Evolutionary conservation across 352 stramenopile species (phyloP).

Genomic region (Phytophthora rubi): DNA sequence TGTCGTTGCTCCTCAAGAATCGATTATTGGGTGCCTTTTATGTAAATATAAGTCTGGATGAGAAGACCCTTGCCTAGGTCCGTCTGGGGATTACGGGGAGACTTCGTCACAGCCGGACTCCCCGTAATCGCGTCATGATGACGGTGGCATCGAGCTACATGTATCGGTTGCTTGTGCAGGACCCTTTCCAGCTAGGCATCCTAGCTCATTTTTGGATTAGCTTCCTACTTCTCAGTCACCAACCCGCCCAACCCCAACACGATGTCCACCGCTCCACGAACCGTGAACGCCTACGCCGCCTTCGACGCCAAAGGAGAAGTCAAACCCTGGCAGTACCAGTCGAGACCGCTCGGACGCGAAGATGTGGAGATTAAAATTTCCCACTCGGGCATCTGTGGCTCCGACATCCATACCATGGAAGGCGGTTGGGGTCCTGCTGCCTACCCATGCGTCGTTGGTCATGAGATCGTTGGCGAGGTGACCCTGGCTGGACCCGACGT

Average conservation of each 20-base stretch:
- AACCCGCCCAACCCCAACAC: background rate
- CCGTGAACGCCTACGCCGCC: slow-evolving; percentile 11
- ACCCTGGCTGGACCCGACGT: background rate
- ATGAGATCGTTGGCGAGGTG: slow-evolving; percentile 13
- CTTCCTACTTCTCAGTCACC: too few species aligned
- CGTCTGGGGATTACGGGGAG: slow-evolving; percentile 3
- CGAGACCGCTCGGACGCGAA: background rate
- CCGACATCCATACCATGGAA: slow-evolving; percentile 7
- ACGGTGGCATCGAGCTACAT: background rate
- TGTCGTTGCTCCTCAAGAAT: too few species aligned
- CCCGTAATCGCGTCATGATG: background rate
- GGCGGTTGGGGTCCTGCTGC: background rate
- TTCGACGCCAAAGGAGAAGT: slow-evolving; percentile 24
- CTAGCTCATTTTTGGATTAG: too few species aligned
- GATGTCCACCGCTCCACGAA: background rate
- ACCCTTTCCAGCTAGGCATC: background rate
- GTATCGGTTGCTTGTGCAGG: background rate
- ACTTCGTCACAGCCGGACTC: background rate
- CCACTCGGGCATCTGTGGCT: slow-evolving; percentile 11
- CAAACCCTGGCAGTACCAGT: slow-evolving; percentile 14
- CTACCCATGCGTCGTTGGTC: slow-evolving; percentile 10
- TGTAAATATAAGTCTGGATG: too few species aligned
- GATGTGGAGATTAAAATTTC: slow-evolving; percentile 7
- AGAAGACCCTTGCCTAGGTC: too few species aligned
- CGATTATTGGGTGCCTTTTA: too few species aligned